A percentile compares a stretch with the other conserved stretches of the same genome.
These are phyloP conservation scores for Coemansia sp. DNA, from an alignment of 192 early-diverging fungal genomes.

Conservation along the genomic window DNA sequence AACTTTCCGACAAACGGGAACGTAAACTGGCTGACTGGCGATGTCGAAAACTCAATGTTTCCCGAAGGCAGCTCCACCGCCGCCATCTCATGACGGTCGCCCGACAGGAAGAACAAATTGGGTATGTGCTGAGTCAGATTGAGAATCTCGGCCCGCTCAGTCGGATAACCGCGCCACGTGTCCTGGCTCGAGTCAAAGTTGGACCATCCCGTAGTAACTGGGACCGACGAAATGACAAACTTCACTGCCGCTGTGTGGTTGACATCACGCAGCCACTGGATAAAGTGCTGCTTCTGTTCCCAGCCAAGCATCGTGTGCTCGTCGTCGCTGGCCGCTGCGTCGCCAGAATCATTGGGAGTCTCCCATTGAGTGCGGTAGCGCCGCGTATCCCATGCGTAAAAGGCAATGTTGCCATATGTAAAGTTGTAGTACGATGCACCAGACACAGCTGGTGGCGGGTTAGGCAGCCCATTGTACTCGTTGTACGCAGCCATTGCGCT, in stretches of 20 bases:
- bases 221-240: conserved; percentile 54
- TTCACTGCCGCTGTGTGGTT: conserved; percentile 56
- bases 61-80: conserved; percentile 44
- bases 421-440: conserved; percentile 51
- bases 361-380: conserved; percentile 56
- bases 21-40: conserved; percentile 54
- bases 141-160: conserved; percentile 52
- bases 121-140: conserved; percentile 34
- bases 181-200: conserved; percentile 47
- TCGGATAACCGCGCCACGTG: conserved; percentile 55
- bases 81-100: conserved; percentile 59
- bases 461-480: conserved; percentile 53
- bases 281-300: conserved; percentile 49
- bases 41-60: conserved; percentile 54
- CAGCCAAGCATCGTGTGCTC: conserved; percentile 46
- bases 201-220: conserved; percentile 49
- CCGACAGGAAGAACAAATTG: conserved; percentile 50
- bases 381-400: conserved; percentile 56
- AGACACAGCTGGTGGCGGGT: conserved; percentile 25
- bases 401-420: conserved; percentile 46
- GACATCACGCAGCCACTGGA: conserved; percentile 43
- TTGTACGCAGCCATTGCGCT: conserved; percentile 49
- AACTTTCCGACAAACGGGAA: conserved; percentile 46
- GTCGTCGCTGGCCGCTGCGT: neutral
- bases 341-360: neutral